These are phyloP conservation scores for Shiraia bambusicola DNA, from an alignment of 2,329 filamentous ascomycete genomes.

Conservation along the genomic window DNA sequence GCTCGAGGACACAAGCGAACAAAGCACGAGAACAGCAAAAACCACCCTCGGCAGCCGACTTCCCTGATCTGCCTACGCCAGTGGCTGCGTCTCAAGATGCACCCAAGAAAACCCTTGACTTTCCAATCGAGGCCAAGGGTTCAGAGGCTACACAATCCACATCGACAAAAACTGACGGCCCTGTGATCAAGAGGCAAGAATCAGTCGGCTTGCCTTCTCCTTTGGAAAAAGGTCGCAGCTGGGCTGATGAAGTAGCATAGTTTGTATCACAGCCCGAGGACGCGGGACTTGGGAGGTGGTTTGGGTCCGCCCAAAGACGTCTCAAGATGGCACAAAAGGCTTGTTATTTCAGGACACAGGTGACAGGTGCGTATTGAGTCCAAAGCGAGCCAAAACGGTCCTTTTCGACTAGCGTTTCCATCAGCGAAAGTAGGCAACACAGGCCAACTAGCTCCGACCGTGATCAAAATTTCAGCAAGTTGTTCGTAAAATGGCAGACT, in stretches of 20 bases:
- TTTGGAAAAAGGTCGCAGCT: slow-evolving; percentile 39
- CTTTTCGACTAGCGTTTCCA: no score
- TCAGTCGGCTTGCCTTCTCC: slow-evolving; percentile 36
- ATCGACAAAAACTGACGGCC: slow-evolving; percentile 22
- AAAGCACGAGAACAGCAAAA: slow-evolving; percentile 22
- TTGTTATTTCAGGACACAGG: no score
- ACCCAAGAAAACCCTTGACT: slow-evolving; percentile 29
- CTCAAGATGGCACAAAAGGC: no score
- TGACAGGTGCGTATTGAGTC: no score
- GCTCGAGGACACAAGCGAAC: slow-evolving; percentile 9
- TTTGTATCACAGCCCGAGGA: background rate
- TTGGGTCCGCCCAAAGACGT: no score
- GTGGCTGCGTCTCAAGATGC: slow-evolving; percentile 6
- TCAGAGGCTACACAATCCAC: slow-evolving; percentile 14
- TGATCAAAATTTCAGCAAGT: no score
- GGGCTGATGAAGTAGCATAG: slow-evolving; percentile 50
- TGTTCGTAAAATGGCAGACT: no score
- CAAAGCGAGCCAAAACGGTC: no score
- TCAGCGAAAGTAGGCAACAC: no score
- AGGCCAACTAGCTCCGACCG: no score
- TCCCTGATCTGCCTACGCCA: slow-evolving; percentile 47
- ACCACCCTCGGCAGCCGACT: slow-evolving; percentile 47
- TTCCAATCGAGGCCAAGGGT: slow-evolving; percentile 31
- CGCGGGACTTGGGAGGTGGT: no score
- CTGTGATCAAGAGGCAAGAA: slow-evolving; percentile 33